Evolutionary conservation across 768 basidiomycete genomes (phyloP).

Genomic region (Suillus subaureus): DNA sequence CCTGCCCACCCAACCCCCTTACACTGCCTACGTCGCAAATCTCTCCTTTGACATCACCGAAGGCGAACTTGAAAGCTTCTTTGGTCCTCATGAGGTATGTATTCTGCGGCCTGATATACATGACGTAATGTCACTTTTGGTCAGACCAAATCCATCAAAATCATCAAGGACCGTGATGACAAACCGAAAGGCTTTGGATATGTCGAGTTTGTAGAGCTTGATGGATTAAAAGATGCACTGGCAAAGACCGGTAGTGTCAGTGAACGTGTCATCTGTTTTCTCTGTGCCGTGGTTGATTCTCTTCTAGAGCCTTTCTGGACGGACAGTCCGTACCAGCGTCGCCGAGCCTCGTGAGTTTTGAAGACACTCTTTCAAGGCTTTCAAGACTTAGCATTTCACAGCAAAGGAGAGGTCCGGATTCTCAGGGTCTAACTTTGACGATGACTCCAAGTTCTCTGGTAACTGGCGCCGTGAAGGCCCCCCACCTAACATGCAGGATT

Average conservation of each 20-base stretch:
- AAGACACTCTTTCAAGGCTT: conserved; percentile 6
- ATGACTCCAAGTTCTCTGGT: conserved; percentile 80
- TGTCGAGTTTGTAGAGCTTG: conserved; percentile 89
- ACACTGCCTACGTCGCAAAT: conserved; percentile 96
- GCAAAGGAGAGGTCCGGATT: conserved; percentile 76
- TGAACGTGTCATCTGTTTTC: conserved; percentile 7
- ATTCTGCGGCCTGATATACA: neutral
- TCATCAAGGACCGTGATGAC: conserved; percentile 91
- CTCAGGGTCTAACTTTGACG: conserved; percentile 53
- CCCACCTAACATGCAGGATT: conserved; percentile 65
- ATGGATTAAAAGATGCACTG: conserved; percentile 84
- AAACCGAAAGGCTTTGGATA: conserved; percentile 99
- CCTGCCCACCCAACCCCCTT: conserved; percentile 93
- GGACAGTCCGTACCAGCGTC: conserved; percentile 87
- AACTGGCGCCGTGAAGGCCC: conserved; percentile 91
- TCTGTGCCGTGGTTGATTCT: neutral
- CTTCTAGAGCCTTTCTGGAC: conserved; percentile 67
- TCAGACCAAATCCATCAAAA: conserved; percentile 84
- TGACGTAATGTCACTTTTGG: conserved; percentile 1
- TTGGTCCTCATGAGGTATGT: conserved; percentile 62
- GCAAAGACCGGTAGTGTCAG: conserved; percentile 70
- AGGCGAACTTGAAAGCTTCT: conserved; percentile 79
- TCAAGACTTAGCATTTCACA: conserved; percentile 33
- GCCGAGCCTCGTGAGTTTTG: conserved; percentile 87
- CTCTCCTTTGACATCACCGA: conserved; percentile 92